phyloP scores from a whole-genome alignment of 805 yeast species.

The Pichia pseudocactophila region DNA sequence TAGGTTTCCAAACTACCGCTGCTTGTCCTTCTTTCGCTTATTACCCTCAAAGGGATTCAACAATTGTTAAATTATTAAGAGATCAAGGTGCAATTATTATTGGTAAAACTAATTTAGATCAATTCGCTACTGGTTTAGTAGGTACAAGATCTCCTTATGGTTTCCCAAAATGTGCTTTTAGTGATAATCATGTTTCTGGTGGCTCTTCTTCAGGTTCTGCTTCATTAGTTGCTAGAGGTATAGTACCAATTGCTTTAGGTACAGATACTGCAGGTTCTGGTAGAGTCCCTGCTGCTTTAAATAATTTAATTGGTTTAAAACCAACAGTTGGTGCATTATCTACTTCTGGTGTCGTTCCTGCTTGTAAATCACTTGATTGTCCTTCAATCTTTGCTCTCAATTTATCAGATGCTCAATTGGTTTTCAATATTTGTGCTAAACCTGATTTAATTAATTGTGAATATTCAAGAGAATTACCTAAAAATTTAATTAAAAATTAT shows the following conservation, averaged over 20 bases:
- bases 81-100: constrained; percentile 87
- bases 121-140: constrained; percentile 94
- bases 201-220: constrained; percentile 98
- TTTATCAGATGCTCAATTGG: constrained; percentile 73
- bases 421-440: constrained; percentile 61
- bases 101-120: constrained; percentile 94
- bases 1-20: constrained; percentile 79
- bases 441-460: constrained; percentile 64
- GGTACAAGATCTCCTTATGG: constrained; percentile 97
- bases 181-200: constrained; percentile 74
- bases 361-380: constrained; percentile 90
- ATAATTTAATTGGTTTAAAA: constrained; percentile 85
- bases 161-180: constrained; percentile 70
- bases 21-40: constrained; percentile 86
- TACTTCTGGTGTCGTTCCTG: constrained; percentile 91
- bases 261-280: constrained; percentile 99
- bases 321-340: constrained; percentile 88
- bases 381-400: constrained; percentile 78
- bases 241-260: constrained; percentile 82
- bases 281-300: constrained; percentile 92
- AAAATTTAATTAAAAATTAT: constrained; percentile 52
- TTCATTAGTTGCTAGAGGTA: constrained; percentile 79
- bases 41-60: constrained; percentile 62
- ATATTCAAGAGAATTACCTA: constrained; percentile 71
- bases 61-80: constrained; percentile 63